These are phyloP conservation scores for Starmerella stigmatis DNA, from an alignment of 805 yeast genomes.

Conservation along the genomic window DNA sequence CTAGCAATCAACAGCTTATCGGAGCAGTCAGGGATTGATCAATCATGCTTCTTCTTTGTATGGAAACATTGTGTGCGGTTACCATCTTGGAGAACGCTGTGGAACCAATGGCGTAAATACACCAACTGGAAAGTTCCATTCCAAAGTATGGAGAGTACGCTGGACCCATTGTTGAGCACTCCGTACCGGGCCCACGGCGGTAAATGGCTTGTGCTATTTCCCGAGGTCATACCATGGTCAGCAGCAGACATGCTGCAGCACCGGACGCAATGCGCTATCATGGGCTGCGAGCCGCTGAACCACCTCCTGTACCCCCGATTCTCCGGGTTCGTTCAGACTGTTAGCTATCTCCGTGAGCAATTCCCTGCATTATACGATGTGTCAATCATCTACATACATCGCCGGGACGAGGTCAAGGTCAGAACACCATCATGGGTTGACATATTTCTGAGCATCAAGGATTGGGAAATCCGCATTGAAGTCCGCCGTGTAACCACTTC, in stretches of 20 bases:
- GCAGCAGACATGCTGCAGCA: conserved; percentile 37
- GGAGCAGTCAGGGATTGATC: conserved; percentile 27
- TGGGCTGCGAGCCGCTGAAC: conserved; percentile 49
- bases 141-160: conserved; percentile 10
- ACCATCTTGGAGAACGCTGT: conserved; percentile 18
- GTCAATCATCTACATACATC: conserved; percentile 38
- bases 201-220: conserved; percentile 58
- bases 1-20: conserved; percentile 38
- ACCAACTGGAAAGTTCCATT: conserved; percentile 28
- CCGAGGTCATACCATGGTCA: conserved; percentile 54
- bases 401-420: background rate
- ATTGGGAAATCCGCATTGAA: conserved; percentile 21
- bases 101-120: conserved; percentile 17
- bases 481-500: conserved; percentile 12
- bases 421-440: conserved; percentile 14
- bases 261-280: conserved; percentile 42
- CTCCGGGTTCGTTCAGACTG: conserved; percentile 26
- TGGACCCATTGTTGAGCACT: conserved; percentile 17
- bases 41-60: conserved; percentile 33
- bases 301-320: conserved; percentile 72
- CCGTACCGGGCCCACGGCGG: conserved; percentile 15
- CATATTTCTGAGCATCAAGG: conserved; percentile 10
- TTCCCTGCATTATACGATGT: conserved; percentile 41
- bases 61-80: conserved; percentile 26
- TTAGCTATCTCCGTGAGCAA: conserved; percentile 23